Evolutionary conservation across 345 rosid species (phyloP).

Genomic region (Hirschfeldia incana): DNA sequence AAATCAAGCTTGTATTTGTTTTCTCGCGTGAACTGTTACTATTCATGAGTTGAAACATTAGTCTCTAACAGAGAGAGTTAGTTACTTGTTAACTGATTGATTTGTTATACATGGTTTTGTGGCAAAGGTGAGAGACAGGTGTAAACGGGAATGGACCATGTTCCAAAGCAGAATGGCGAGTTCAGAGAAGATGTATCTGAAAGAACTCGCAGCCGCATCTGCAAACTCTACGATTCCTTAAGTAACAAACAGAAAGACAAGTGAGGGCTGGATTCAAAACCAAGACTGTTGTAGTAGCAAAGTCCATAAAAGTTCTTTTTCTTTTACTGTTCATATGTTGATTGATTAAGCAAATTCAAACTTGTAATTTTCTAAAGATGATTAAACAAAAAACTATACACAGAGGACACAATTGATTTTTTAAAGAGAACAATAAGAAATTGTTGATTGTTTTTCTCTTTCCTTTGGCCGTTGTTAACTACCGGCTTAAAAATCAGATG

Average conservation of each 20-base stretch:
- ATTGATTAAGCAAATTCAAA: conserved; percentile 8
- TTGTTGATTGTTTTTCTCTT: background rate
- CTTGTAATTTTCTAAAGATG: conserved; percentile 15
- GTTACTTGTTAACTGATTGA: conserved; percentile 16
- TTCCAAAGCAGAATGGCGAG: conserved; percentile 60
- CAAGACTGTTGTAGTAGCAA: background rate
- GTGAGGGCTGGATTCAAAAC: background rate
- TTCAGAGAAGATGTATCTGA: conserved; percentile 66
- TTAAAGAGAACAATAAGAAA: background rate
- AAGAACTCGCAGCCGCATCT: conserved; percentile 35
- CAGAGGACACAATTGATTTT: conserved; percentile 1
- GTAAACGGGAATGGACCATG: conserved; percentile 82
- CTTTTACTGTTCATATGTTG: conserved; percentile 12
- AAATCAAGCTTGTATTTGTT: too few relatives aligned
- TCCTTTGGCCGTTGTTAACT: background rate
- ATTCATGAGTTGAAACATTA: background rate
- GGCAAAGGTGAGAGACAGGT: conserved; percentile 90
- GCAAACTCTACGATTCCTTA: conserved; percentile 44
- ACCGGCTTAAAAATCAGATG: background rate
- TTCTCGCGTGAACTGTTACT: too few relatives aligned
- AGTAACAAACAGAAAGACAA: conserved; percentile 16
- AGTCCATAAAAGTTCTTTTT: background rate
- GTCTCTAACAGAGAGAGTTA: background rate
- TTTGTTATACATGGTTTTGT: conserved; percentile 22
- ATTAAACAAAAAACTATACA: background rate